Base-by-base conservation (phyloP, 495 filamentous ascomycete species). In the Penicillium antarcticum region DNA sequence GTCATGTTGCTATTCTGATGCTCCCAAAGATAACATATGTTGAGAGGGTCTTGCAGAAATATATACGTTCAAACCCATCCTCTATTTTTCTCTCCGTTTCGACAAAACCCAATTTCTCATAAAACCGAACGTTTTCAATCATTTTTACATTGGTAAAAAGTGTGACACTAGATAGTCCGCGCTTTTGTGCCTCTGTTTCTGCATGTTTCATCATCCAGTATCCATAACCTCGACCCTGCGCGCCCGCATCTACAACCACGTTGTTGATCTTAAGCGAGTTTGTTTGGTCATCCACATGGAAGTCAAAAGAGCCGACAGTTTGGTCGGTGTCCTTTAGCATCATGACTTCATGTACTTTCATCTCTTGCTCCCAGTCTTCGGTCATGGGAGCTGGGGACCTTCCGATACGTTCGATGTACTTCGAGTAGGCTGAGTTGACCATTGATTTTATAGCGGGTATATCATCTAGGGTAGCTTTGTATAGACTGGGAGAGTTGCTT, bases 121-220 rank as follows among this genome's bases (percentile, higher is more conserved):
- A 71, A 17, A 68, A 38, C 8, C 32, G 51, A 17, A 73, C 18
- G 47, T 73, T 73, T 43, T 73, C 68, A 40, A 61, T 52, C 70
- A 71, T 73, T 21, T 67, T 68, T 34, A 60, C 65, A 58, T 73
- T 73, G 0, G 70, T 71, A 37, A 57, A 71, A 1, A 73, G 51
- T 1, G 47, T 63, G 14, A 73, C 1, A 52, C 57, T 3, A 5
- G 29, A 2, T 26, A 51, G 11, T 24, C 36, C 31, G 0, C 50
- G 37, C 13, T 39, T 35, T 18, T 24, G 38, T 0, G 53, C 60
- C 36, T 51, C 14, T 1, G 35, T 32, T 37, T 65, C 62, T 0
- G 52, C 62, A 29, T 45, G 40, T 0, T 49, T 42, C 57, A 71
- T 60, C 35, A 71, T 44, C 1, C 59, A 40, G 8, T 59, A 57